Evolutionary conservation across 176 grass and related monocot genomes (phyloP).

Genomic region (Oryza brachyantha): DNA sequence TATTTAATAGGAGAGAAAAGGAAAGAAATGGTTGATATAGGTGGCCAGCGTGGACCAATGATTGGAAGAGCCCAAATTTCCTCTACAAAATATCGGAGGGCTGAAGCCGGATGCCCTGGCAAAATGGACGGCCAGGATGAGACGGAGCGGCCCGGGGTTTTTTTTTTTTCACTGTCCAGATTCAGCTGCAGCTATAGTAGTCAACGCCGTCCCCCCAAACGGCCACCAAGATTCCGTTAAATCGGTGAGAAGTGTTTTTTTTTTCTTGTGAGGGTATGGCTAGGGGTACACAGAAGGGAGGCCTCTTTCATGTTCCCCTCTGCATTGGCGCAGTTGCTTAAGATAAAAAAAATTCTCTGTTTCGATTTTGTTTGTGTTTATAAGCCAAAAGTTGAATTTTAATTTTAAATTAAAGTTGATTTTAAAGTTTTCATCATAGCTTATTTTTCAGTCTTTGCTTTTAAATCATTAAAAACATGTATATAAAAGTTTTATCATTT

Average conservation of each 20-base stretch:
- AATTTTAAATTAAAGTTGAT: too few relatives aligned
- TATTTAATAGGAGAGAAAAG: not conserved
- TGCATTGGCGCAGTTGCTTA: too few relatives aligned
- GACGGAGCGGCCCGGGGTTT: not conserved
- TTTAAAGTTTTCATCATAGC: too few relatives aligned
- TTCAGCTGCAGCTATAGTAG: conserved; percentile 21
- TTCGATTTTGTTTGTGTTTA: too few relatives aligned
- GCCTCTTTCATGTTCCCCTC: too few relatives aligned
- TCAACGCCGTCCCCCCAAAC: conserved; percentile 60
- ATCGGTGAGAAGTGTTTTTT: not conserved
- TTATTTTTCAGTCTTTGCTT: too few relatives aligned
- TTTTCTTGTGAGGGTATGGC: not conserved
- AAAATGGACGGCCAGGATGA: conserved; percentile 27
- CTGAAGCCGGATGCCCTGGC: not conserved
- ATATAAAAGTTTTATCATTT: too few relatives aligned
- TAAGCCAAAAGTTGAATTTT: too few relatives aligned
- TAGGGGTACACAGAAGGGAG: not conserved
- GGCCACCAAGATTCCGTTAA: conserved; percentile 56
- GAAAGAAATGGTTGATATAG: not conserved
- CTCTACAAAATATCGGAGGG: not conserved
- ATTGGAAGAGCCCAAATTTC: conserved; percentile 35
- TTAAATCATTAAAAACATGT: too few relatives aligned
- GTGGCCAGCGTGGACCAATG: conserved; percentile 18
- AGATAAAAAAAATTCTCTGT: too few relatives aligned
- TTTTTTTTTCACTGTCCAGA: conserved; percentile 24